Base-by-base conservation (phyloP, 129 eudicot species). In the Artemisia annua region DNA sequence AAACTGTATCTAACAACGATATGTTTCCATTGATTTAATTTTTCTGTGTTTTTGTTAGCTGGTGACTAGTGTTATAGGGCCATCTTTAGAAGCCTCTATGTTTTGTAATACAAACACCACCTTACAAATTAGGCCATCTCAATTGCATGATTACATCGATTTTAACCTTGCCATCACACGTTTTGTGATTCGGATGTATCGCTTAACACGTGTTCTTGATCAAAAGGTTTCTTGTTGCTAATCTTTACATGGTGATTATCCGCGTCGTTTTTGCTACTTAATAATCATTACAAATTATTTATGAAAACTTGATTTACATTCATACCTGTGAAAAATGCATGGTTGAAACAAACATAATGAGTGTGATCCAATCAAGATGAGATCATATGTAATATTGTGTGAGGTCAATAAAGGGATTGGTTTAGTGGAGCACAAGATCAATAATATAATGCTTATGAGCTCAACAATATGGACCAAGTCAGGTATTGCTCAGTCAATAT, bases 381-480 rank as follows among this genome's bases (percentile, higher is more conserved):
- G 52, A 78, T 78, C 82, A 78, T 55, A 71, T 64, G 73, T 64
- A 72, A 78, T 78, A 65, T 78, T 71, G 78, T 78, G 58, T 78
- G 77, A 78, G 82, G 73, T 78, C 82, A 78, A 78, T 71, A 78
- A 78, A 78, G 82, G 73, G 59, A 73, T 9, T 64, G 28, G 7
- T 70, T 46, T 70, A 78, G 82, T 71, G 78, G 82, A 71, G 82
- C 73, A 78, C 72, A 78, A 78, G 60, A 71, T 63, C 73, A 78
- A 56, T 63, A 71, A 46, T 71, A 54, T 78, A 71, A 56, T 77
- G 63, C 17, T 50, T 62, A 60, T 76, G 80, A 76, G 75, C 75
- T 71, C 78, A 78, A 78, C 73, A 71, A 71, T 64, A 48, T 71
- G 78, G 82, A 78, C 82, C 82, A 56, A 54, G 77, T 71, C 82